Evolutionary conservation across 2,329 filamentous ascomycete genomes (phyloP).

Genomic region (Emergomyces orientalis): DNA sequence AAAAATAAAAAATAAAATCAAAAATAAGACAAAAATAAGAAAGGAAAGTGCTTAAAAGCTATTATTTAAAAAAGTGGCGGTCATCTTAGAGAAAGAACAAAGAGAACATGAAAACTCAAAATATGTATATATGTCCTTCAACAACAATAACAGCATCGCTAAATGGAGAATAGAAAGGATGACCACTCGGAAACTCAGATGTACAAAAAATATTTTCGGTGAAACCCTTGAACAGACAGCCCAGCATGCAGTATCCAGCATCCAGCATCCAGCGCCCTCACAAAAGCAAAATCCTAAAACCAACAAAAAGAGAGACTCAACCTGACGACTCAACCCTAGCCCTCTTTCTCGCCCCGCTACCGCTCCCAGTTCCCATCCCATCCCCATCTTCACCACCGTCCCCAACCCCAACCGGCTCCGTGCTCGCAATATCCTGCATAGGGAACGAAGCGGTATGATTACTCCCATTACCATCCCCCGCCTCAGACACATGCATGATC

Average conservation of each 20-base stretch:
- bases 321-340: not conserved
- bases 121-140: not conserved
- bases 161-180: not conserved
- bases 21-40: not conserved
- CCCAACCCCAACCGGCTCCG: not conserved
- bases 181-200: not conserved
- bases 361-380: not conserved
- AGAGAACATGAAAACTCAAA: not conserved
- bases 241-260: not conserved
- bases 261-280: not conserved
- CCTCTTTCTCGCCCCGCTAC: not conserved
- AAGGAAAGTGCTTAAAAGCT: not conserved
- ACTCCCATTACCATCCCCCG: not conserved
- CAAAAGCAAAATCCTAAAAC: not conserved
- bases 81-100: not conserved
- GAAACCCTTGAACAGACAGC: not conserved
- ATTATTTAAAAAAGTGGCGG: too few species aligned
- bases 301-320: not conserved
- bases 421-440: not conserved
- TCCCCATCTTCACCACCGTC: not conserved
- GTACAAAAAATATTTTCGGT: too few species aligned
- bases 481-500: constrained; percentile 1
- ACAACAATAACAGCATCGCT: not conserved
- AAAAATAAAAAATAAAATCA: too few species aligned
- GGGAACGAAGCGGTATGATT: not conserved